phyloP scores from a whole-genome alignment of 176 grass and related monocot genomes.

The Avena sativa region DNA sequence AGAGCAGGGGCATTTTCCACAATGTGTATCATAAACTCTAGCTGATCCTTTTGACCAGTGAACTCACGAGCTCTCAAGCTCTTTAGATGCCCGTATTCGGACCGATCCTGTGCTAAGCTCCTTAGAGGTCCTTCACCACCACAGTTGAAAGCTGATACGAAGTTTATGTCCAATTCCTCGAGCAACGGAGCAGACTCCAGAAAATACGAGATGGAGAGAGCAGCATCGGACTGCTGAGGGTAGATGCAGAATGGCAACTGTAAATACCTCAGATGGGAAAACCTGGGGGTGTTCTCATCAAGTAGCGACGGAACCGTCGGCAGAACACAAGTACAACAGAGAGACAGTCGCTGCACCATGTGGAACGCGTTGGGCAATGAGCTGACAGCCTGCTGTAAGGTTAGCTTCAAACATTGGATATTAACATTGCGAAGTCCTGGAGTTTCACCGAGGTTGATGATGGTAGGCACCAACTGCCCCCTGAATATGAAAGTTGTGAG shows the following conservation, averaged over 20 bases:
- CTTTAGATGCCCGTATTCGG: neutral
- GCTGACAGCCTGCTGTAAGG: neutral
- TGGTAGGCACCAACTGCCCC: neutral
- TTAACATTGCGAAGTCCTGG: neutral
- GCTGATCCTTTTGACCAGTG: neutral
- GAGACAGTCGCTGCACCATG: neutral
- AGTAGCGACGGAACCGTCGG: neutral
- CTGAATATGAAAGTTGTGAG: neutral
- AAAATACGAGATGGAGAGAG: neutral
- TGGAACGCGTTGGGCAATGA: neutral
- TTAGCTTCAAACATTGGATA: neutral
- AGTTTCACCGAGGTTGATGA: neutral
- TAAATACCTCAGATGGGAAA: neutral
- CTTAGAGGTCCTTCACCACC: neutral
- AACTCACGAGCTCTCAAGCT: neutral
- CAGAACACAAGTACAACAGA: neutral
- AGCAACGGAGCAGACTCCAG: neutral
- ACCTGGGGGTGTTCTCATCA: neutral
- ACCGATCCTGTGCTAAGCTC: neutral
- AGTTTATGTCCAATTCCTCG: neutral
- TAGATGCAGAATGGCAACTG: neutral
- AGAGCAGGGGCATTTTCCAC: constrained; percentile 18
- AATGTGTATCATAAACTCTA: neutral
- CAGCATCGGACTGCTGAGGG: neutral
- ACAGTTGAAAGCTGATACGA: neutral